phyloP scores from a whole-genome alignment of 306 rosid genomes.

The Astragalus membranaceus region DNA sequence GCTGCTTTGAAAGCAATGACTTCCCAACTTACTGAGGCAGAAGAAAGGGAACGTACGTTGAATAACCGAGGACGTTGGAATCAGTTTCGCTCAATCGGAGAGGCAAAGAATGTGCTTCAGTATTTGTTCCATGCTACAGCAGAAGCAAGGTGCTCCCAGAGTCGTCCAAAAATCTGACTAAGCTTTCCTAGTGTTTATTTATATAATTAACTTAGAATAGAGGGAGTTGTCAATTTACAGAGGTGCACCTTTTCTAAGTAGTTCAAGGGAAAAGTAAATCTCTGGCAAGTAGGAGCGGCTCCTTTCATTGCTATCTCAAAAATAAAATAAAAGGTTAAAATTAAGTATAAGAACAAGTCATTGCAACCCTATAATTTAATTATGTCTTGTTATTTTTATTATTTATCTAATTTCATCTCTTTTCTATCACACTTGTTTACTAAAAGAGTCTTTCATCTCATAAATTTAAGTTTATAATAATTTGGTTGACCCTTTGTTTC shows the following conservation, averaged over 20 bases:
- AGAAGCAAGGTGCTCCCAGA: slow-evolving; percentile 56
- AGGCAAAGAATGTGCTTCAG: slow-evolving; percentile 66
- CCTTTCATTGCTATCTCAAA: too few species aligned
- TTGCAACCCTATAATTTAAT: too few species aligned
- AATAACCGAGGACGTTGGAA: slow-evolving; percentile 69
- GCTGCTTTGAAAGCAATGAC: slow-evolving; percentile 62
- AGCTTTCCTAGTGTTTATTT: slow-evolving; percentile 8
- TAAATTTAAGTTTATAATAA: too few species aligned
- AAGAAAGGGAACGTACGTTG: slow-evolving; percentile 56
- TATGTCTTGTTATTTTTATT: too few species aligned
- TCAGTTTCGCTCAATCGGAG: slow-evolving; percentile 76
- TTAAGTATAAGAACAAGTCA: too few species aligned
- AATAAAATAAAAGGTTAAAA: too few species aligned
- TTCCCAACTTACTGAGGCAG: slow-evolving; percentile 69
- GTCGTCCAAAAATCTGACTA: slow-evolving; percentile 16
- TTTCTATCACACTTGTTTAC: too few species aligned
- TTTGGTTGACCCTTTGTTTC: too few species aligned
- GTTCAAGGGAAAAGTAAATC: not conserved
- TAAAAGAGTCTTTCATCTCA: too few species aligned
- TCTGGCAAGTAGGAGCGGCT: not conserved
- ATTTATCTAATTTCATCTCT: too few species aligned
- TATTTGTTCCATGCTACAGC: slow-evolving; percentile 51
- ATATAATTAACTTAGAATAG: not conserved
- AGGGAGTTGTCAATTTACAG: not conserved
- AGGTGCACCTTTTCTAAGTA: not conserved